Evolutionary conservation across 2,329 filamentous ascomycete species (phyloP), one percentile per base, ranked within the genome.

Genomic region (Mycosphaerella arachidis): DNA sequence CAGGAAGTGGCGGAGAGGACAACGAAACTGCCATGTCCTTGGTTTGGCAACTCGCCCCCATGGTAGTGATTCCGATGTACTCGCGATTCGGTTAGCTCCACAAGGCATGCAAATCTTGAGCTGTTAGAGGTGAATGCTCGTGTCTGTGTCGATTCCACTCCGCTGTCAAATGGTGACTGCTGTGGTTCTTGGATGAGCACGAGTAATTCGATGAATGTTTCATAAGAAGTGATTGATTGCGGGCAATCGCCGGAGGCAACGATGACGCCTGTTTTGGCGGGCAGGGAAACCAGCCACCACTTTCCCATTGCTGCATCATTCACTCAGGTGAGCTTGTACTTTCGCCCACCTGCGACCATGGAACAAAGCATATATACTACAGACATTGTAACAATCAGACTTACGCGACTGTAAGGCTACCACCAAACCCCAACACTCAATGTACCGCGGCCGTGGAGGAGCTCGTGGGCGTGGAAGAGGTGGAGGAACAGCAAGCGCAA

Each of bases 401-500:
- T 8, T 18, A 4, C 20, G 20, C 24, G 46, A 27, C 46, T 27
- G 13, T 50, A 43, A 18, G 7, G 8, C 5, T 18, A 35, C 16
- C 40, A 16, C 40, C 18, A 8, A 13, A 43, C 40, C 13, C 6
- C 6, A 27, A 16, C 18, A 27, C 29, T 20, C 27, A 27, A 50
- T 50, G 46, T 30, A 50, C 29, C 56, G 56, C 35, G 24, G 35
- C n/a, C 24, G 59, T 8, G 61, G 56, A 31, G 48, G 58, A 43
- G 43, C 31, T 43, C 59, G 61, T 20, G 56, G 60, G 20, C 55
- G 50, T 33, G 60, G 62, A 31, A 43, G 62, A 29, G 43, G 62
- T n/a, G 58, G 51, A 48, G 40, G 51, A 12, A 50, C 30, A 30
- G 51, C 53, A 20, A 57, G 18, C 7, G 53, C 63, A 52, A 37